Percentiles rank a stretch among this genome's conserved stretches.
Conservation (phyloP, 1,139 yeast genomes). For the Nematodospora anomalae region DNA sequence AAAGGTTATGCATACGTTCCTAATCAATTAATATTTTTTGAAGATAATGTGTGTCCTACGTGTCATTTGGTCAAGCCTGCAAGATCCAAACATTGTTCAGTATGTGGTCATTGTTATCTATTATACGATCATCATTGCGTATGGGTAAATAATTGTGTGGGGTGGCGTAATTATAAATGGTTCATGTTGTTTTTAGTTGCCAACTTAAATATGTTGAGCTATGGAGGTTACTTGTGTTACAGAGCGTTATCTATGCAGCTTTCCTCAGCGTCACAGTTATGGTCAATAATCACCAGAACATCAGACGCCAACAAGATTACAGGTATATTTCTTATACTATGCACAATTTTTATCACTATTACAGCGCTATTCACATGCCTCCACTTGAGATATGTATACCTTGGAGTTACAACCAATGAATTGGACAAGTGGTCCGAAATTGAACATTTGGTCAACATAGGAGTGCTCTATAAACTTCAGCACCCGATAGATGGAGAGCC, state of each 20-base stretch:
- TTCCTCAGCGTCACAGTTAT: slow-evolving; percentile 7
- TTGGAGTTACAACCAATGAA: slow-evolving; percentile 94
- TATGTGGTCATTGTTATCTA: slow-evolving; percentile 66
- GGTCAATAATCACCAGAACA: slow-evolving; percentile 31
- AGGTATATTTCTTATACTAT: slow-evolving; percentile 54
- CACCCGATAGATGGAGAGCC: slow-evolving; percentile 13
- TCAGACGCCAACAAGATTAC: slow-evolving; percentile 41
- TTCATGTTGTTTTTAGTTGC: slow-evolving; percentile 62
- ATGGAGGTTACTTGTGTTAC: slow-evolving; percentile 56
- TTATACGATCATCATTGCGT: slow-evolving; percentile 89
- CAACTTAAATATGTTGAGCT: slow-evolving; percentile 55
- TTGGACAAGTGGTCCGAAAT: slow-evolving; percentile 79
- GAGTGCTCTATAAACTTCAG: slow-evolving; percentile 27
- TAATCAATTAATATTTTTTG: slow-evolving; percentile 62
- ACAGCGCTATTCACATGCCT: slow-evolving; percentile 57
- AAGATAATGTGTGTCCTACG: slow-evolving; percentile 46
- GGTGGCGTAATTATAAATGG: slow-evolving; percentile 70
- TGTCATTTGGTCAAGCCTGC: slow-evolving; percentile 78
- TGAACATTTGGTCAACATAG: slow-evolving; percentile 53
- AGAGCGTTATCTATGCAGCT: slow-evolving; percentile 22
- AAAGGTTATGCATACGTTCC: slow-evolving; percentile 8
- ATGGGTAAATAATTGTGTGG: slow-evolving; percentile 94
- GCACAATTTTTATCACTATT: slow-evolving; percentile 53
- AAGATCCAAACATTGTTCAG: slow-evolving; percentile 83
- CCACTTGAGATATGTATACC: slow-evolving; percentile 61